Conservation (phyloP, 73 alveolate genomes). For the Tetrahymena borealis region DNA sequence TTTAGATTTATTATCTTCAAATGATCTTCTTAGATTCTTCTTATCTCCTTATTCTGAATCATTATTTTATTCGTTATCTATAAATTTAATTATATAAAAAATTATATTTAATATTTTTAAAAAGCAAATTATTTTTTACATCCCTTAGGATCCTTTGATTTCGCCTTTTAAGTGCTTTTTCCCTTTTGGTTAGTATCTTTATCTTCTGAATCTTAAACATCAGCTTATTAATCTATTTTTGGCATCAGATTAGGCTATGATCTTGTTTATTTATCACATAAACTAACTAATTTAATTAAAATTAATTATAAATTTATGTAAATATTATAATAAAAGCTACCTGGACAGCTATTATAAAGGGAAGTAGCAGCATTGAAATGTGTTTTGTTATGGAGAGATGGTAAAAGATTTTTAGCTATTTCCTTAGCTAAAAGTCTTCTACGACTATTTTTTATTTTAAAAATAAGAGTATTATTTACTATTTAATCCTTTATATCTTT, state of each 20-base stretch:
- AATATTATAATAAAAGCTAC: neutral
- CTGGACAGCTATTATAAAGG: conserved; percentile 32
- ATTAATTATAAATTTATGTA: neutral
- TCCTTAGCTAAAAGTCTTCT: conserved; percentile 14
- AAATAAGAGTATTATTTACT: neutral
- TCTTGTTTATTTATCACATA: neutral
- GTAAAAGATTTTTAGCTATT: conserved; percentile 27
- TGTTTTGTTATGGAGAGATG: conserved; percentile 33
- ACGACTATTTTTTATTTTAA: neutral
- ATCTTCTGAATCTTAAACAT: neutral
- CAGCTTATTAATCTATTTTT: neutral
- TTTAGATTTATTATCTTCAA: neutral
- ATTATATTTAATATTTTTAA: neutral
- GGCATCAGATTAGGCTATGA: neutral
- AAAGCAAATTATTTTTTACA: neutral
- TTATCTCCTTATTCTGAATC: neutral
- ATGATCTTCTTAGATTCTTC: neutral
- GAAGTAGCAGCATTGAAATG: conserved; percentile 37
- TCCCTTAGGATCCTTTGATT: neutral
- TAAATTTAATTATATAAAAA: neutral
- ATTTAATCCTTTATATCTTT: neutral
- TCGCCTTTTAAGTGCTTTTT: neutral
- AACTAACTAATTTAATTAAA: neutral
- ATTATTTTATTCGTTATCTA: neutral
- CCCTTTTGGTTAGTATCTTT: neutral